Percentiles rank a stretch among this genome's conserved stretches.
phyloP scores from a whole-genome alignment of 2,329 filamentous ascomycete species.

The Trichoderma afroharzianum region DNA sequence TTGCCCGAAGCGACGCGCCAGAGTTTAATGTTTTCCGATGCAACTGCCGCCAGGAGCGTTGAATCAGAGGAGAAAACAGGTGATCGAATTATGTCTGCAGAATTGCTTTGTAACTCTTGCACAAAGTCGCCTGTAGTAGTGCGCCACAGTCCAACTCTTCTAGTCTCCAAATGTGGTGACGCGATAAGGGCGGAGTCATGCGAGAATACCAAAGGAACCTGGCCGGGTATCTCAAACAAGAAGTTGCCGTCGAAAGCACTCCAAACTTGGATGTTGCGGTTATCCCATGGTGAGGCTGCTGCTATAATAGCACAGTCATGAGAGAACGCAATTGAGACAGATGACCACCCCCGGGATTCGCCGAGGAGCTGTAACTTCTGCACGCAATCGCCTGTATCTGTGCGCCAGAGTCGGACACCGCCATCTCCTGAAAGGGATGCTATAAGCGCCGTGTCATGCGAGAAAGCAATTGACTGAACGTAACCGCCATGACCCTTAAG shows the following conservation, averaged over 20 bases:
- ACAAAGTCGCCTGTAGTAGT: not conserved
- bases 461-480: not conserved
- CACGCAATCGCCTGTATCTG: not conserved
- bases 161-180: not conserved
- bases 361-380: not conserved
- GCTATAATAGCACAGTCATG: not conserved
- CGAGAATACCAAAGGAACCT: not conserved
- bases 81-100: too few species aligned
- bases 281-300: not conserved
- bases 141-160: not conserved
- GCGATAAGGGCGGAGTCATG: not conserved
- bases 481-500: not conserved
- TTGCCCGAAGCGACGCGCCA: not conserved
- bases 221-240: not conserved
- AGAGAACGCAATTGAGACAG: not conserved
- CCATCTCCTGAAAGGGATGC: not conserved
- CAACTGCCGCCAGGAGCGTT: not conserved
- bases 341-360: rapidly evolving
- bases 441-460: not conserved
- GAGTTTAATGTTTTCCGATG: not conserved
- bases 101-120: not conserved
- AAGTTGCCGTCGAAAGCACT: not conserved
- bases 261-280: not conserved
- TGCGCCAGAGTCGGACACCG: not conserved
- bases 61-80: not conserved